These are phyloP conservation scores for Alternaria alternata DNA, from an alignment of 2,329 filamentous ascomycete species.

Conservation along the genomic window DNA sequence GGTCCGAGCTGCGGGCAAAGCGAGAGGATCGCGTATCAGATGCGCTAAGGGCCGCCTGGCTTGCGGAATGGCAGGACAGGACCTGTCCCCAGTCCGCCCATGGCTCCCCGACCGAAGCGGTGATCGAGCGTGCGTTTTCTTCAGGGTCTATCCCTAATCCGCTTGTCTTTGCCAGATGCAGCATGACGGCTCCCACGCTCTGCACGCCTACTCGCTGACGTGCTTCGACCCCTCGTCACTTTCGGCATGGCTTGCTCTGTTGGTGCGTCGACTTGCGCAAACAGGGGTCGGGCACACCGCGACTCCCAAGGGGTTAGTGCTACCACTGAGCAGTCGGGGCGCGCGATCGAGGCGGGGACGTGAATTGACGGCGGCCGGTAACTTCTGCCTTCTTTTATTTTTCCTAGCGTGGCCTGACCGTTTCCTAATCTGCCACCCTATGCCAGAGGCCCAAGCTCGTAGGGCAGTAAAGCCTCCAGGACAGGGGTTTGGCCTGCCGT, in stretches of 20 bases:
- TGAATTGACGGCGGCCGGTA: constrained; percentile 39
- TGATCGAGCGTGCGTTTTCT: constrained; percentile 37
- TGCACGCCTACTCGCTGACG: constrained; percentile 33
- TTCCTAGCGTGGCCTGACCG: constrained; percentile 50
- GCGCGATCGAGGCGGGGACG: constrained; percentile 50
- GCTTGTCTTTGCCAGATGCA: constrained; percentile 41
- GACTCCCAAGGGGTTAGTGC: constrained; percentile 38
- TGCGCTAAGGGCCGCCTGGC: constrained; percentile 19
- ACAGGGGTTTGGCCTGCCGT: constrained; percentile 41
- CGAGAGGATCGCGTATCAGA: constrained; percentile 37
- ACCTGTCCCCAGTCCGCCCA: constrained; percentile 19
- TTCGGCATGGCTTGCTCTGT: constrained; percentile 31
- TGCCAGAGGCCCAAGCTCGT: constrained; percentile 43
- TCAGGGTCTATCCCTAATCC: constrained; percentile 34
- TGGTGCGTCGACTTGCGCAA: constrained; percentile 31
- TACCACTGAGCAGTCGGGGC: constrained; percentile 46
- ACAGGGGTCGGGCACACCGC: constrained; percentile 47
- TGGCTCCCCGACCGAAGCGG: constrained; percentile 41
- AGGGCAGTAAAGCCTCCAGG: constrained; percentile 37
- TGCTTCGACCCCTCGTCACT: constrained; percentile 25
- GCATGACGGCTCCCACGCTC: constrained; percentile 29
- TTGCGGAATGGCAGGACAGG: constrained; percentile 23
- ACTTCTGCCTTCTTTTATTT: constrained; percentile 42
- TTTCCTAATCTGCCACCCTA: constrained; percentile 44
- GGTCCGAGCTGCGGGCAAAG: constrained; percentile 33